Base-by-base conservation (phyloP, 164 flowering plant genomes). In the Macadamia integrifolia region DNA sequence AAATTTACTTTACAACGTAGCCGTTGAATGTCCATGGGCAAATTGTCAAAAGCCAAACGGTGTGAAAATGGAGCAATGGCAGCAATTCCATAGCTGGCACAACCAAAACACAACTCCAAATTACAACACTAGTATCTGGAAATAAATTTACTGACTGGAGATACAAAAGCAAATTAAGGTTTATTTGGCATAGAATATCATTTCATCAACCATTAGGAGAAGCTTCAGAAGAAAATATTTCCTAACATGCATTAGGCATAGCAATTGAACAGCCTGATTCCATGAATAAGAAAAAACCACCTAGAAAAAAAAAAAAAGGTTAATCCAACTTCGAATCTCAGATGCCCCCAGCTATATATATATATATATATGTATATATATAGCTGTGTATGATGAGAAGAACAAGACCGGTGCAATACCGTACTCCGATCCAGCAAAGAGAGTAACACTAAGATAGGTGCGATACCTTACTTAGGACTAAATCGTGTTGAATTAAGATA, bases 51-150 rank as follows among this genome's bases (percentile, higher is more conserved):
- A 66, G 96, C 84, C 68, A 95, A 74, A 13, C 99, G 99, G 76
- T 95, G 99, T 58, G 99, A 95, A 81, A 95, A 95, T 43, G 99
- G 99, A 18, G 99, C 74, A 71, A 95, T 85, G 28, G 99, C 98
- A 76, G 99, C 97, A 76, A 95, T 84, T 32, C 94, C 98, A 74
- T 88, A 85, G 64, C 98, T 94, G 85, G 23, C 76, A 14, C 66
- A 73, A 46, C 31, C 40, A 11, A 3, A 63, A 53, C 6, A 43
- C 43, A 12, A 44, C 7, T 30, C 13, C 28, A 49, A 9, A 60
- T 58, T n/a, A 59, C 49, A 12, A 46, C 17, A 59, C 6, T 23
- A 13, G 1, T 1, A 13, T 13, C n/a, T 60, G 10, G 32, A 60
- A n/a, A 63, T 44, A 9, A 12, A 60, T 3, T 12, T 52, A 11